A percentile compares a stretch with the other conserved stretches of the same genome.
phyloP scores from a whole-genome alignment of 208 protist species.

The Wallacemonas sp. region DNA sequence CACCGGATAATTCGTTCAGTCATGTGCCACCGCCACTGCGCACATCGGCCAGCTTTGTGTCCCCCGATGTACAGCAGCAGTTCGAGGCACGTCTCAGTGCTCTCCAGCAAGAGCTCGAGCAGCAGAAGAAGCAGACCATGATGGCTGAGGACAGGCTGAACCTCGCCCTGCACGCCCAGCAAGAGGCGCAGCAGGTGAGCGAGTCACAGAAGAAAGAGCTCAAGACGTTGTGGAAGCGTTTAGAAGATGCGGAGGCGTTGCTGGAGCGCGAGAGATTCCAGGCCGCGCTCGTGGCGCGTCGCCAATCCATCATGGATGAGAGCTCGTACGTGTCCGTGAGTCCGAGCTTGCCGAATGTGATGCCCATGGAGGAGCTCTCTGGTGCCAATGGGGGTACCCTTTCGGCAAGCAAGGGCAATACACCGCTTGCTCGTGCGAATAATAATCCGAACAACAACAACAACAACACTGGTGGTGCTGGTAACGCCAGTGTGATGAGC shows the following conservation, averaged over 20 bases:
- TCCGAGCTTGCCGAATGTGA: conserved; percentile 7
- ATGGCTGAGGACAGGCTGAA: conserved; percentile 47
- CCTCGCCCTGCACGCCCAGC: conserved; percentile 29
- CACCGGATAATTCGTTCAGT: no score
- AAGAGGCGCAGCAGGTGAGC: conserved; percentile 17
- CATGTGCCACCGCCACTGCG: neutral
- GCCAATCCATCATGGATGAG: conserved; percentile 5
- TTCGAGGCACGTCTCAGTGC: conserved; percentile 21
- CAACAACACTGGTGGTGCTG: neutral
- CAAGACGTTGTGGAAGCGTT: conserved; percentile 35
- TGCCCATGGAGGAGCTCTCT: conserved; percentile 3
- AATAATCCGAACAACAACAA: neutral
- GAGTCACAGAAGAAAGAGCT: conserved; percentile 35
- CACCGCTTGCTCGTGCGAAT: neutral
- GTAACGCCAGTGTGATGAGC: neutral
- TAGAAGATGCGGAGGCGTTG: conserved; percentile 33
- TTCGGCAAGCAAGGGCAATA: neutral
- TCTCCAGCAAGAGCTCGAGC: conserved; percentile 19
- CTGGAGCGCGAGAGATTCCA: conserved; percentile 18
- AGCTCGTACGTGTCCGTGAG: neutral
- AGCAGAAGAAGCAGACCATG: conserved; percentile 8
- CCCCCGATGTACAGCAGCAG: conserved; percentile 16
- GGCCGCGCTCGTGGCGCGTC: neutral
- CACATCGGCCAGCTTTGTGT: neutral
- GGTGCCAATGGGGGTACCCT: neutral